These are phyloP conservation scores for Blumeriella jaapii DNA, from an alignment of 2,329 filamentous ascomycete genomes.

Conservation along the genomic window DNA sequence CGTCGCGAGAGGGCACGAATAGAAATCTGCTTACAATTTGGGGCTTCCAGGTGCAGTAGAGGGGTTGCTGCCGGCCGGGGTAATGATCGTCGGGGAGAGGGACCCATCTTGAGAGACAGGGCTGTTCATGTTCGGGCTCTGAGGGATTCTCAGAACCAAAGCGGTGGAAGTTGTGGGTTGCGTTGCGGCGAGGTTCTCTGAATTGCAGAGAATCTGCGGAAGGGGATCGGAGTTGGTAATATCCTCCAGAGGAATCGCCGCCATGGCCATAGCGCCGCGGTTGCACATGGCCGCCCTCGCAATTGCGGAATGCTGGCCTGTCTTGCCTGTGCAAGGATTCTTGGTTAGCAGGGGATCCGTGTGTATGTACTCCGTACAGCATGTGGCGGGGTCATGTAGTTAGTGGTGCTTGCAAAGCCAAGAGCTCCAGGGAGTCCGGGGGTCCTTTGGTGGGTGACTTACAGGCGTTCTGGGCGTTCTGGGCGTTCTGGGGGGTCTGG, in stretches of 20 bases:
- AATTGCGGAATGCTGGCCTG: too few relatives aligned
- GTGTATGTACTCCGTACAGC: too few relatives aligned
- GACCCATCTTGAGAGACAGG: constrained; percentile 2
- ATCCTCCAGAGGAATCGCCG: constrained; percentile 3
- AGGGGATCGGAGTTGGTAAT: constrained; percentile 8
- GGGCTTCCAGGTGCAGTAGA: constrained; percentile 26
- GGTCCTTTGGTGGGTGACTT: too few relatives aligned
- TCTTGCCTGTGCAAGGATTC: too few relatives aligned
- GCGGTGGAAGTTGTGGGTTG: neutral
- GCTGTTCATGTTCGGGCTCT: constrained; percentile 5
- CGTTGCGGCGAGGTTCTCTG: neutral
- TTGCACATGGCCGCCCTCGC: too few relatives aligned
- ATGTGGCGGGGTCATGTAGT: too few relatives aligned
- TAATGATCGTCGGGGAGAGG: neutral
- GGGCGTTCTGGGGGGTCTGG: too few relatives aligned
- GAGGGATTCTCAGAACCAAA: constrained; percentile 9
- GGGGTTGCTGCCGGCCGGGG: constrained; percentile 13
- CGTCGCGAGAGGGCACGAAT: neutral
- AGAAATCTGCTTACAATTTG: constrained; percentile 21
- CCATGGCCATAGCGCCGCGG: constrained; percentile 1
- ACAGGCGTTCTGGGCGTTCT: too few relatives aligned
- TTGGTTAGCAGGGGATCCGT: too few relatives aligned
- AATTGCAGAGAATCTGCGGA: constrained; percentile 1
- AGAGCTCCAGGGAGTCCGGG: too few relatives aligned
- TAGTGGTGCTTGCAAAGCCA: too few relatives aligned